Percentiles rank a stretch among this genome's conserved stretches.
Evolutionary conservation across 495 filamentous ascomycete genomes (phyloP).

Genomic region (Neurospora sp.): DNA sequence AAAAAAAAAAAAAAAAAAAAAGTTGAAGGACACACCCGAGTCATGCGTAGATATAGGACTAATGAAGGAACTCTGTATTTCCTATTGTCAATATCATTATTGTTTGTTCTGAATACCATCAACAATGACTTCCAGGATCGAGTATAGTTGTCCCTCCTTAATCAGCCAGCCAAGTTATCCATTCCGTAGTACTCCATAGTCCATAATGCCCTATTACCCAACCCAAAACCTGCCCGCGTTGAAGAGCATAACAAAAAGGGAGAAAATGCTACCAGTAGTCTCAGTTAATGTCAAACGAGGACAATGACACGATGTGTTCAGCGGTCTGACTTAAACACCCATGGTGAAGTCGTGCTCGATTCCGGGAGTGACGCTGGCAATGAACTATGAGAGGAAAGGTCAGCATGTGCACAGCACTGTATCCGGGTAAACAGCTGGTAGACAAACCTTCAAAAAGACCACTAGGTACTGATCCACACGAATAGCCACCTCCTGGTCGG

Average conservation of each 20-base stretch:
- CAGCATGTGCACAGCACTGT: neutral
- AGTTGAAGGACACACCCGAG: neutral
- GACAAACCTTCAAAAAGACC: constrained; percentile 72
- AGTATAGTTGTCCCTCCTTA: neutral
- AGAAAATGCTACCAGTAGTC: neutral
- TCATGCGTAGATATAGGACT: neutral
- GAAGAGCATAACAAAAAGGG: neutral
- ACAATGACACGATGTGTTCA: neutral
- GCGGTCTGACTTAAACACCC: constrained; percentile 53
- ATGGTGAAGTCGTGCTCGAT: constrained; percentile 99
- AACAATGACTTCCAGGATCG: neutral
- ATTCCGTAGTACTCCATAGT: neutral
- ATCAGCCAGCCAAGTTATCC: neutral
- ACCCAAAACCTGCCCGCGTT: neutral
- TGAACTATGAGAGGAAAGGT: constrained; percentile 50
- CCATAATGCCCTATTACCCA: neutral
- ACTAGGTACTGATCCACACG: constrained; percentile 96
- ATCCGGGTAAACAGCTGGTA: neutral
- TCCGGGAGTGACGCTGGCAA: constrained; percentile 90
- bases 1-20: neutral
- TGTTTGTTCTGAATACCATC: neutral
- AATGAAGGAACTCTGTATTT: neutral
- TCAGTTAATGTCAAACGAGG: neutral
- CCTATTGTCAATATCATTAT: neutral
- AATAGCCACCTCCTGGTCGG: constrained; percentile 80